Percentiles rank a stretch among this genome's conserved stretches.
These are phyloP conservation scores for Metschnikowia dekortorum DNA, from an alignment of 805 yeast species.

Conservation along the genomic window DNA sequence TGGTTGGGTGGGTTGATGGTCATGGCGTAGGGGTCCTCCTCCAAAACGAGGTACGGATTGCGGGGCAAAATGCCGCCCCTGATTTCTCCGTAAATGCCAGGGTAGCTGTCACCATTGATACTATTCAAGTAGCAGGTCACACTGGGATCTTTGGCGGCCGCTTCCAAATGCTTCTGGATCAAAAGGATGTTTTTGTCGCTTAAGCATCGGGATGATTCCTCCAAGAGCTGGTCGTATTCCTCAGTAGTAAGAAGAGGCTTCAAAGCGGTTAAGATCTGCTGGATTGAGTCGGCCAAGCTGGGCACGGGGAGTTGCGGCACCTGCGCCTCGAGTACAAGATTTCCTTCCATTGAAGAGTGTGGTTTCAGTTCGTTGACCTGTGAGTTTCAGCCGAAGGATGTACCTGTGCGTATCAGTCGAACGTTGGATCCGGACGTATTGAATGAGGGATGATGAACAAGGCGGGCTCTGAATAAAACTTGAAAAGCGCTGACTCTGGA, in stretches of 20 bases:
- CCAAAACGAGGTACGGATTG: slow-evolving; percentile 70
- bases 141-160: slow-evolving; percentile 37
- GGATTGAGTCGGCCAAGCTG: slow-evolving; percentile 43
- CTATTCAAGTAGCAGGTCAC: slow-evolving; percentile 51
- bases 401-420: neutral
- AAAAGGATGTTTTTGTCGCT: slow-evolving; percentile 37
- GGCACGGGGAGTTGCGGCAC: slow-evolving; percentile 67
- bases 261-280: slow-evolving; percentile 51
- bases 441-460: too few relatives aligned
- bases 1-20: slow-evolving; percentile 59
- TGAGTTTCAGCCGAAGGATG: neutral
- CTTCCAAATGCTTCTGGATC: slow-evolving; percentile 51
- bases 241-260: slow-evolving; percentile 55
- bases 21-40: slow-evolving; percentile 64
- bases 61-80: slow-evolving; percentile 69
- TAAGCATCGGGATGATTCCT: slow-evolving; percentile 43
- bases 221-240: slow-evolving; percentile 44
- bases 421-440: too few relatives aligned
- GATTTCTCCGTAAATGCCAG: slow-evolving; percentile 59
- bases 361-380: neutral
- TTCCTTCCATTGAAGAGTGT: slow-evolving; percentile 4
- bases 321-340: slow-evolving; percentile 31
- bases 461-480: too few relatives aligned
- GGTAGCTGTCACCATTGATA: slow-evolving; percentile 44
- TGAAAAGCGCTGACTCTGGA: too few relatives aligned